phyloP scores from a whole-genome alignment of 768 basidiomycete species.

The Solioccasus polychromus region DNA sequence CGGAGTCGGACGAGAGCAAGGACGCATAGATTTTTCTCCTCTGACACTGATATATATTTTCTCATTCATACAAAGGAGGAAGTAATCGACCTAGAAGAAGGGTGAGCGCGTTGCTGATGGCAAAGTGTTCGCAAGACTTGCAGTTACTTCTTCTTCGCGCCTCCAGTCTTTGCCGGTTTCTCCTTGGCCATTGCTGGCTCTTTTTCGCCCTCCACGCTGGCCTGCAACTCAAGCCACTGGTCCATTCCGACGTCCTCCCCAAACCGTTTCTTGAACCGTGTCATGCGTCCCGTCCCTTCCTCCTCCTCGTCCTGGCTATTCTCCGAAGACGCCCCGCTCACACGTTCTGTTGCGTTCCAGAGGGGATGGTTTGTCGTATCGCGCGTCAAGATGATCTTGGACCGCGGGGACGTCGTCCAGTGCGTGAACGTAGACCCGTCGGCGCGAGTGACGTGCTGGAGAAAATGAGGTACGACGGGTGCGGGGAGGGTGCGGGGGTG shows the following conservation, averaged over 20 bases:
- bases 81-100: too few relatives aligned
- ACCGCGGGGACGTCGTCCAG: constrained; percentile 85
- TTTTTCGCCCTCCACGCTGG: constrained; percentile 22
- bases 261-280: constrained; percentile 76
- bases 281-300: constrained; percentile 71
- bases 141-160: constrained; percentile 23
- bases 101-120: too few relatives aligned
- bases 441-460: constrained; percentile 79
- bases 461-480: constrained; percentile 82
- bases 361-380: constrained; percentile 88
- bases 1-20: constrained; percentile 14
- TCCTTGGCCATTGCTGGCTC: constrained; percentile 28
- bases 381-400: constrained; percentile 71
- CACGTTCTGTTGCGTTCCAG: constrained; percentile 68
- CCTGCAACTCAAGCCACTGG: constrained; percentile 28
- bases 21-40: constrained; percentile 6
- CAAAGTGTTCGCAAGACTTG: too few relatives aligned
- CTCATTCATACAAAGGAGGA: neutral
- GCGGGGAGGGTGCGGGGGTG: constrained; percentile 68
- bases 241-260: constrained; percentile 45
- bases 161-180: constrained; percentile 9
- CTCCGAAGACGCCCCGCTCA: constrained; percentile 44
- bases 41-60: neutral
- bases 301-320: constrained; percentile 60
- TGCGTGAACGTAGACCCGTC: constrained; percentile 89